A percentile compares a stretch with the other conserved stretches of the same genome.
phyloP scores from a whole-genome alignment of 257 asterid genomes.

The Rauvolfia tetraphylla region DNA sequence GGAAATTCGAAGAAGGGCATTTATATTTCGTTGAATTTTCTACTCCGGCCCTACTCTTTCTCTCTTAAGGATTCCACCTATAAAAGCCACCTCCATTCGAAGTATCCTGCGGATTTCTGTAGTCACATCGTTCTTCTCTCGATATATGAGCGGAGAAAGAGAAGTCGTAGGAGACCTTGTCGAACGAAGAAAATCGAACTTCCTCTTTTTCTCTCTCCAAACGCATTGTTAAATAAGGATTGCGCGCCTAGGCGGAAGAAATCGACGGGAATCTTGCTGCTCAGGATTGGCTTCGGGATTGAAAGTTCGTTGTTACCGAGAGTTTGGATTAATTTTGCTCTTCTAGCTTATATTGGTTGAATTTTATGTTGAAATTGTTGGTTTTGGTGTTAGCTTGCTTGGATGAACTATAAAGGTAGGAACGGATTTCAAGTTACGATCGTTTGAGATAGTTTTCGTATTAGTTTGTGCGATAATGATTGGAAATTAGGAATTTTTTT shows the following conservation, averaged over 20 bases:
- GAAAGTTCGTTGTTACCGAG: conserved; percentile 37
- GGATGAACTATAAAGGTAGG: background rate
- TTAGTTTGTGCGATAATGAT: background rate
- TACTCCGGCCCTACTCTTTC: background rate
- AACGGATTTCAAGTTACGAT: background rate
- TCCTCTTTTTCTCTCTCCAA: background rate
- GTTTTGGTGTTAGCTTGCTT: background rate
- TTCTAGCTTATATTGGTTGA: background rate
- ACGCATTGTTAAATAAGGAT: conserved; percentile 5
- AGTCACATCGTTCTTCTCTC: background rate
- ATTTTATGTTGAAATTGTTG: background rate
- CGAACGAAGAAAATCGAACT: background rate
- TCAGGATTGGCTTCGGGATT: conserved; percentile 19
- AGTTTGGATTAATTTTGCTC: background rate
- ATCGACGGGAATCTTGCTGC: conserved; percentile 16
- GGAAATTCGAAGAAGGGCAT: background rate
- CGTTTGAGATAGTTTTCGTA: background rate
- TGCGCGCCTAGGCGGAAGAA: conserved; percentile 9
- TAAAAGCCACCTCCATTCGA: conserved; percentile 2
- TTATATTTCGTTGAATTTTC: background rate
- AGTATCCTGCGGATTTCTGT: background rate
- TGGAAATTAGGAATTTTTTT: background rate
- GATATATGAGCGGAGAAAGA: no score
- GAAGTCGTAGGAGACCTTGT: background rate
- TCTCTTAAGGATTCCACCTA: background rate